Base-by-base conservation (phyloP, 2,329 filamentous ascomycete species). In the Apiospora kogelbergensis region DNA sequence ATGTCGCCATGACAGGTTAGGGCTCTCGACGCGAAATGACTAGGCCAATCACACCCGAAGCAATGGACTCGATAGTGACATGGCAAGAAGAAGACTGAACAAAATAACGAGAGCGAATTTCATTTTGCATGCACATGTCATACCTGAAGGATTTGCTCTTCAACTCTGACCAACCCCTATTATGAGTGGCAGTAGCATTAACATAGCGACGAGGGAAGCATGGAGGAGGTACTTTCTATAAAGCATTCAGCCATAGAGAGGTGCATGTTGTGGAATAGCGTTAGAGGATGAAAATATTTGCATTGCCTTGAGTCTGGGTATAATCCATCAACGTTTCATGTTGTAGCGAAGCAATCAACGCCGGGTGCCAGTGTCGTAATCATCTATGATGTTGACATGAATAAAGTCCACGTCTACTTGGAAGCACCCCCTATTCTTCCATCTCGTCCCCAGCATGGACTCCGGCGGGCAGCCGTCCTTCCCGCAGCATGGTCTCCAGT, bases 401-500 rank as follows among this genome's bases (percentile, higher is more conserved):
- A 44, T 60, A 4, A 60, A 60, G 53, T 60, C 53, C 53, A 60
- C 30, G 9, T 60, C 53, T 37, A 37, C 22, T 7, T 44, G 22
- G 2, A 5, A 22, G 73, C 73, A 30, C 24, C 73, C 73, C 30
- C 72, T 73, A 44, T 72, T 73, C 68, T 74, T 91, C 88, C 89
- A 91, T 91, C 17, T 87, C 85, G 48, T 82, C 84, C 63, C 83
- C 84, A 44, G 81, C 76, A 44, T 88, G 84, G 41, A 90, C 87
- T 37, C 90, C 92, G 42, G 87, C 85, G 2, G 95, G 95, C 80
- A 98, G 86, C 76, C 93, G 86, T 1, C 96, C 96, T 80, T 98
- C 95, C 71, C 93, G 93, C 73, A 98, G 82, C 80, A 96, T 93
- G 84, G 95, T 97, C 84, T 99, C 96, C 78, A 99, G 80, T 73